A percentile compares a stretch with the other conserved stretches of the same genome.
Conservation (phyloP, 129 eudicot species). For the Lactuca sativa region DNA sequence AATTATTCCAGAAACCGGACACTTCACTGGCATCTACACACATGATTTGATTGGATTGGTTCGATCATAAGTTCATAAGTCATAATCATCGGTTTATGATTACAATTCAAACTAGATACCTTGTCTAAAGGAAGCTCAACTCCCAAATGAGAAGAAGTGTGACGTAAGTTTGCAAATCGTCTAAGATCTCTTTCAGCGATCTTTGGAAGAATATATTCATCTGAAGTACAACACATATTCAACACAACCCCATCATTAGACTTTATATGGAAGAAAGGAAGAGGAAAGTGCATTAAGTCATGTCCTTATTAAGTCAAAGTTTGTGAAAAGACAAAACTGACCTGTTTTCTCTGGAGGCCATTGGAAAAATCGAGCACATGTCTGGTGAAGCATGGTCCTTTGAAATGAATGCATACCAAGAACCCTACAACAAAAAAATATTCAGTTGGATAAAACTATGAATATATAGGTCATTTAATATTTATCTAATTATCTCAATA, state of each 20-base stretch:
- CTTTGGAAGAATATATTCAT: constrained; percentile 94
- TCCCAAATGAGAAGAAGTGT: constrained; percentile 62
- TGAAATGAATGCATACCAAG: constrained; percentile 61
- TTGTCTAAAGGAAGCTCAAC: constrained; percentile 52
- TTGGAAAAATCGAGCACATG: constrained; percentile 64
- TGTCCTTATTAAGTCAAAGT: constrained; percentile 2
- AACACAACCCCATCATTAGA: not conserved
- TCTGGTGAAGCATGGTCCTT: constrained; percentile 53
- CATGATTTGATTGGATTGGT: not conserved
- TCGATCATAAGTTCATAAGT: constrained; percentile 11
- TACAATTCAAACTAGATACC: constrained; percentile 36
- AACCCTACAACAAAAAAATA: constrained; percentile 49
- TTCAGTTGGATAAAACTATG: not conserved
- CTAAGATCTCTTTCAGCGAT: constrained; percentile 93
- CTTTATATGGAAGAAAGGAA: not conserved
- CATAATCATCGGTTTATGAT: not conserved
- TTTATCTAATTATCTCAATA: not conserved
- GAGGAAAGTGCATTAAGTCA: not conserved
- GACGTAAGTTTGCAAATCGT: constrained; percentile 67
- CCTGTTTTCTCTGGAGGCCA: constrained; percentile 99
- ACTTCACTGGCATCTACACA: constrained; percentile 74
- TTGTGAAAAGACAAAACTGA: constrained; percentile 6
- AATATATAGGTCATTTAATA: not conserved
- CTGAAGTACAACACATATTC: constrained; percentile 35
- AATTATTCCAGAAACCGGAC: constrained; percentile 76